Evolutionary conservation across 257 asterid genomes (phyloP).

Genomic region (Parsonsia alboflavescens): DNA sequence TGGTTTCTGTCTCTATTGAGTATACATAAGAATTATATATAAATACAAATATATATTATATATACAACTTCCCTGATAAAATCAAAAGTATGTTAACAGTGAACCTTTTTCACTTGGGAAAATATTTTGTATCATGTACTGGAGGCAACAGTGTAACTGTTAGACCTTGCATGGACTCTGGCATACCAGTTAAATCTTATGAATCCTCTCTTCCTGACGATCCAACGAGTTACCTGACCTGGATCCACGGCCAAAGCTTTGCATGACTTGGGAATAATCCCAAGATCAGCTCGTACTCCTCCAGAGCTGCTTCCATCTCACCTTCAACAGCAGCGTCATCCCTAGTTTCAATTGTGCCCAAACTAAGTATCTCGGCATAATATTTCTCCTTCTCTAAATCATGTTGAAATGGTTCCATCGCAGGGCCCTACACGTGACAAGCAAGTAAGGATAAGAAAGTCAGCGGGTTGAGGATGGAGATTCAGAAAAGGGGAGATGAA

Average conservation of each 20-base stretch:
- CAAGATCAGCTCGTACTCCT: slow-evolving; percentile 56
- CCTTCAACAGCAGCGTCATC: slow-evolving; percentile 59
- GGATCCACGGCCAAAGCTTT: slow-evolving; percentile 67
- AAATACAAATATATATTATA: neutral
- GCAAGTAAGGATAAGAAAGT: neutral
- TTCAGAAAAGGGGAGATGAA: neutral
- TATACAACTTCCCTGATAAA: neutral
- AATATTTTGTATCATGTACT: neutral
- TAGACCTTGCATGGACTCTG: neutral
- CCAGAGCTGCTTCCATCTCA: slow-evolving; percentile 73
- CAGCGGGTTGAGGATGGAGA: neutral
- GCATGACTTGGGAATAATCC: slow-evolving; percentile 81
- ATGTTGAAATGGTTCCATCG: slow-evolving; percentile 69
- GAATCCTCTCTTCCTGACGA: slow-evolving; percentile 69
- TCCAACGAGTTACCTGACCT: slow-evolving; percentile 90
- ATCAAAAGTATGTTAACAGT: neutral
- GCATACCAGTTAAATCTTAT: slow-evolving; percentile 13
- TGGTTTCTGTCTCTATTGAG: neutral
- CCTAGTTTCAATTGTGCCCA: slow-evolving; percentile 47
- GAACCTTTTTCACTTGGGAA: neutral
- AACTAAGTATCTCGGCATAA: slow-evolving; percentile 52
- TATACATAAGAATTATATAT: neutral
- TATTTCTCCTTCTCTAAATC: slow-evolving; percentile 73
- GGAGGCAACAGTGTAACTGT: too few relatives aligned
- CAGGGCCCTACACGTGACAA: slow-evolving; percentile 59